Percentiles rank a stretch among this genome's conserved stretches.
These are phyloP conservation scores for Salisapilia sapeloensis DNA, from an alignment of 352 stramenopile species.

Conservation along the genomic window DNA sequence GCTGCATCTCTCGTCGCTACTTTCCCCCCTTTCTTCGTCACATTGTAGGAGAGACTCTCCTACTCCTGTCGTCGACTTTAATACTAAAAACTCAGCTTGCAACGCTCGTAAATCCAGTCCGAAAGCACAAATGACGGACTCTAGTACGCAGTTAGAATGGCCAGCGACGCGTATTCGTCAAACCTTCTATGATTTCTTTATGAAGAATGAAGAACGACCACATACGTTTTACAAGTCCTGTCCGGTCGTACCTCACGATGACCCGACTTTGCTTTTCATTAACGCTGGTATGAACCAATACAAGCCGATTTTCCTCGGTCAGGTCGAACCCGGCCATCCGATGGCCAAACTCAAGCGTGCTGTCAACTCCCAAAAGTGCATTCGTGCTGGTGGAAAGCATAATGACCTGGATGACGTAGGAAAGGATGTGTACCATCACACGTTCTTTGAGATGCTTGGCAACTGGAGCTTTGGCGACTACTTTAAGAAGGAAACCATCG, in stretches of 20 bases:
- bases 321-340: constrained; percentile 87
- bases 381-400: constrained; percentile 98
- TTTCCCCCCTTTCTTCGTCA: too few relatives aligned
- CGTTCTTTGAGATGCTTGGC: constrained; percentile 99
- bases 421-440: constrained; percentile 99
- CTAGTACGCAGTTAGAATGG: too few relatives aligned
- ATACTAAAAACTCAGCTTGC: too few relatives aligned
- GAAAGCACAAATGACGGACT: too few relatives aligned
- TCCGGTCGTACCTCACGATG: constrained; percentile 92
- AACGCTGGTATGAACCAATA: constrained; percentile 99
- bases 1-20: too few relatives aligned
- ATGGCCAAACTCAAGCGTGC: constrained; percentile 87
- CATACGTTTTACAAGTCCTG: constrained; percentile 95
- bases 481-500: constrained; percentile 97
- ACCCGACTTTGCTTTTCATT: constrained; percentile 98
- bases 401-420: constrained; percentile 99
- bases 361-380: constrained; percentile 98
- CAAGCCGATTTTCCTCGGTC: constrained; percentile 98
- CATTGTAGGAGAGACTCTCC: too few relatives aligned
- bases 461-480: constrained; percentile 99
- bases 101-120: too few relatives aligned
- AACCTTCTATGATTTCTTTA: constrained; percentile 97
- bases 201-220: constrained; percentile 50
- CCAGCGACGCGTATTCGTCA: constrained; percentile 90
- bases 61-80: too few relatives aligned